These are phyloP conservation scores for Tolypocladium cylindrosporum DNA, from an alignment of 2,329 filamentous ascomycete genomes.

Conservation along the genomic window DNA sequence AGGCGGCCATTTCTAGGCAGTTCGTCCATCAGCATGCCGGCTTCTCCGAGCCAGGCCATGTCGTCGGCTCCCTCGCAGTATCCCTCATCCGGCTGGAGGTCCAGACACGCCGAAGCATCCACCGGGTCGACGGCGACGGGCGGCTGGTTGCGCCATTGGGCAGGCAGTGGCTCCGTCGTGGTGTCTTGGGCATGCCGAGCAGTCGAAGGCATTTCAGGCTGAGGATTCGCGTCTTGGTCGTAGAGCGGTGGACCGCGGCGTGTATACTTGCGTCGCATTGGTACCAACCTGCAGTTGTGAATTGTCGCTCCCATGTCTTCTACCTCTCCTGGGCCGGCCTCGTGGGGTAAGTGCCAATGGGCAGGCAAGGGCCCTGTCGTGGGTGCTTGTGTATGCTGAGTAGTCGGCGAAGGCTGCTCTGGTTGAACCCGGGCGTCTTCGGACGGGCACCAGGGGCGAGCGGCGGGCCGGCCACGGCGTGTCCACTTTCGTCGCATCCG, in stretches of 20 bases:
- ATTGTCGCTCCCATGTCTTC: neutral
- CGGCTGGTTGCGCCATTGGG: neutral
- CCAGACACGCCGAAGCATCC: neutral
- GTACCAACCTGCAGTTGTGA: neutral
- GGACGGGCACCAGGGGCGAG: neutral
- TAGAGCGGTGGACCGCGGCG: neutral
- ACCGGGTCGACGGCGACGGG: neutral
- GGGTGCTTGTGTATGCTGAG: too few relatives aligned
- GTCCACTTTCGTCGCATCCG: neutral
- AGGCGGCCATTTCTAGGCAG: constrained; percentile 2
- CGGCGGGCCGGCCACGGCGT: neutral
- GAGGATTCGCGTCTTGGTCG: neutral
- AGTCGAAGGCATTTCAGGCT: neutral
- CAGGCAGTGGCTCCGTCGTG: neutral
- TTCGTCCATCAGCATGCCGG: neutral
- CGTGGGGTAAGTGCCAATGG: neutral
- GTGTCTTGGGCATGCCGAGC: neutral
- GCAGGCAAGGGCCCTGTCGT: neutral
- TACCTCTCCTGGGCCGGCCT: neutral
- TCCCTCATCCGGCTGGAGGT: constrained; percentile 5
- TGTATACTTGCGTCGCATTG: neutral
- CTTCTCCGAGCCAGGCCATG: neutral
- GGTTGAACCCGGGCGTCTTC: neutral
- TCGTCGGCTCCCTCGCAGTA: constrained; percentile 4
- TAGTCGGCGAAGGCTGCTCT: neutral